Evolutionary conservation across 805 yeast genomes (phyloP), one percentile per base, ranked within the genome.

Genomic region (Pichia rugopelliculosa): DNA sequence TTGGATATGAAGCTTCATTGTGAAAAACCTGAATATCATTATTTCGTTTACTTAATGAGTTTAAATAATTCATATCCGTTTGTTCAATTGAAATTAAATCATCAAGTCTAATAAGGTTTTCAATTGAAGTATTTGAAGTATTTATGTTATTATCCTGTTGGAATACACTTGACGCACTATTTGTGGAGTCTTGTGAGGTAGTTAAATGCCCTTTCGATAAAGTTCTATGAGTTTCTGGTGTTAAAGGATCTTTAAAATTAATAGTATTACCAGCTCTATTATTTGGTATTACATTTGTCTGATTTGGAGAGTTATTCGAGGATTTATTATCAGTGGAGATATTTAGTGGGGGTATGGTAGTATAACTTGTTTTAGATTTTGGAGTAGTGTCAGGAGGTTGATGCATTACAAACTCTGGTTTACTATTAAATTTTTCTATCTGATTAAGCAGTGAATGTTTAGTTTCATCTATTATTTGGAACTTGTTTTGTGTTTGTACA

Each of bases 81-180:
- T 27, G 44, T n/a, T 36, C 42, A n/a, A 49, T 39, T 2, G 36
- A 41, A 8, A 49, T 25, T 10, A 49, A 30, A 24, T 49, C 50
- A 20, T 44, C 20, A 26, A 48, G 6, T 4, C 18, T 18, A 3
- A 40, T 34, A 26, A n/a, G 45, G 33, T 37, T 43, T 12, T 27
- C 44, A 20, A 22, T n/a, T n/a, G n/a, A n/a, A n/a, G n/a, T n/a
- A n/a, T n/a, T n/a, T n/a, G n/a, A n/a, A n/a, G n/a, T n/a, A n/a
- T n/a, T n/a, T n/a, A n/a, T n/a, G n/a, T n/a, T n/a, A 10, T 26
- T 26, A 26, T 15, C n/a, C 5, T n/a, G 7, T 4, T 30, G 34
- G n/a, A n/a, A n/a, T 6, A 30, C 15, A 15, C 5, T n/a, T n/a
- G 18, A 6, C 7, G 34, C 15, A 15, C 7, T 9, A n/a, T 30